A percentile compares a stretch with the other conserved stretches of the same genome.
Conservation (phyloP, 2,329 filamentous ascomycete genomes). For the Penicillium sp. region DNA sequence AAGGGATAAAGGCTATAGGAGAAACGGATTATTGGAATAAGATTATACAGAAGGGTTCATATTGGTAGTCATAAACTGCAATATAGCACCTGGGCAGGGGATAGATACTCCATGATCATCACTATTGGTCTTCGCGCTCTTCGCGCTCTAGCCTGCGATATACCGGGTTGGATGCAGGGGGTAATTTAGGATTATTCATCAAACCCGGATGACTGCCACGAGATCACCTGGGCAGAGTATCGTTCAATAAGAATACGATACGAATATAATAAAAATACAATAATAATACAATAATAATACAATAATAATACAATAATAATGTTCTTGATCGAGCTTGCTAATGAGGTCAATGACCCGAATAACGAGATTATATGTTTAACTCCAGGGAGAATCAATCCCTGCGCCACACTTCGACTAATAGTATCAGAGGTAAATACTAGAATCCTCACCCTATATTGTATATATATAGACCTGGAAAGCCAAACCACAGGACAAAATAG, state of each 20-base stretch:
- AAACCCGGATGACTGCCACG: not conserved
- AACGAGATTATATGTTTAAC: not conserved
- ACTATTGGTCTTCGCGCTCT: not conserved
- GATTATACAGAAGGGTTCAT: not conserved
- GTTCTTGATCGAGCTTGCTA: not conserved
- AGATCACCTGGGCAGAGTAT: not conserved
- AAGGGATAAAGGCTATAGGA: not conserved
- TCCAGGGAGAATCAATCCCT: no score
- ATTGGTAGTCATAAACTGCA: not conserved
- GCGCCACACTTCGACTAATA: not conserved
- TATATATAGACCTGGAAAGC: not conserved
- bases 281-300: not conserved
- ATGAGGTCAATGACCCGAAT: not conserved
- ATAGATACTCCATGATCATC: not conserved
- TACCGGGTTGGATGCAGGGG: not conserved
- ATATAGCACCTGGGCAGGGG: not conserved
- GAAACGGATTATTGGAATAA: not conserved
- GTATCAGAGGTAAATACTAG: no score
- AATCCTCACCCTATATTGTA: no score
- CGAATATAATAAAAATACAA: not conserved
- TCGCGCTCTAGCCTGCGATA: not conserved
- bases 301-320: not conserved
- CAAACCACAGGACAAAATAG: not conserved
- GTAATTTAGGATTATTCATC: not conserved
- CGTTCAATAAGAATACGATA: not conserved